Conservation (phyloP, 176 grass and related monocot genomes). For the Saccharum officinarum region DNA sequence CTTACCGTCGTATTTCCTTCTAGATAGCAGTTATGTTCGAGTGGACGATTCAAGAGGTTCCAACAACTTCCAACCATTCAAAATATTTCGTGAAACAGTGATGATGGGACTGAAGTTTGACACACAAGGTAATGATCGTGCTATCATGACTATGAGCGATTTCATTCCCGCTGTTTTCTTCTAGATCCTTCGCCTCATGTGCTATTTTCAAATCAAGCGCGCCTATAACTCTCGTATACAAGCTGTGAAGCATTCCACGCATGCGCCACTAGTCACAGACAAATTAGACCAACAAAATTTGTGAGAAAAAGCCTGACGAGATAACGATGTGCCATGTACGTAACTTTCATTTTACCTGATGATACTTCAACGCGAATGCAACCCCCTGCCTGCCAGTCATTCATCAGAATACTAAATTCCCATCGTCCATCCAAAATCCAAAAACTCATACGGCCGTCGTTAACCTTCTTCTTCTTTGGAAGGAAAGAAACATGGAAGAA, state of each 20-base stretch:
- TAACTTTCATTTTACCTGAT: background rate
- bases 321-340: background rate
- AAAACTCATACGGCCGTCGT: background rate
- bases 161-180: background rate
- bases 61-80: background rate
- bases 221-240: background rate
- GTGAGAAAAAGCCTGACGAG: background rate
- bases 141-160: background rate
- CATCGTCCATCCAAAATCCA: background rate
- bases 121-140: too few species aligned
- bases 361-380: background rate
- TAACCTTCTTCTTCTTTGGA: background rate
- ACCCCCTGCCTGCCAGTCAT: background rate
- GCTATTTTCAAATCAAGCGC: background rate
- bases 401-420: background rate
- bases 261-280: background rate
- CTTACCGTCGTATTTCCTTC: too few species aligned
- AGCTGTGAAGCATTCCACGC: background rate
- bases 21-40: too few species aligned
- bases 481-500: background rate
- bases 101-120: background rate
- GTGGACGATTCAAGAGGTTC: too few species aligned
- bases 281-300: background rate
- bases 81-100: too few species aligned
- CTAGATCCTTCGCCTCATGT: background rate